Evolutionary conservation across 768 basidiomycete species (phyloP).

Genomic region (Auricularia sp.): DNA sequence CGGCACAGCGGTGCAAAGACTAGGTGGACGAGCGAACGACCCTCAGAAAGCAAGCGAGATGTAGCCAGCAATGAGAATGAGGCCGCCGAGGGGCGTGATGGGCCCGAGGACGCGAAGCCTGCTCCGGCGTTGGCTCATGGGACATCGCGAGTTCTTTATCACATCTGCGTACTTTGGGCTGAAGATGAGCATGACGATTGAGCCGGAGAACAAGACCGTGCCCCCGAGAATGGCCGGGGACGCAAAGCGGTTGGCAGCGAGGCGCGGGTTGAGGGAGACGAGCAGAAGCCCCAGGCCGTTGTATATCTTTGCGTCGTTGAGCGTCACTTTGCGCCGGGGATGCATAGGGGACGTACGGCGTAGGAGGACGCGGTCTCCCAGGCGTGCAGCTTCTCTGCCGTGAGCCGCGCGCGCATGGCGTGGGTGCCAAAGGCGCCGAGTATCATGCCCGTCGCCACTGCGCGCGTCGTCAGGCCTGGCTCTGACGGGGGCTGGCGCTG

Average conservation of each 20-base stretch:
- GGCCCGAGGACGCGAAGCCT: constrained; percentile 48
- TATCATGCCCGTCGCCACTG: constrained; percentile 41
- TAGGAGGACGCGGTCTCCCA: constrained; percentile 57
- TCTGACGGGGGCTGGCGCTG: not conserved
- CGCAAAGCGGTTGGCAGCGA: constrained; percentile 49
- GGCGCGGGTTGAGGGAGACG: constrained; percentile 52
- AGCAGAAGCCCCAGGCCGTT: constrained; percentile 59
- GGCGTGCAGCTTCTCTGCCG: constrained; percentile 42
- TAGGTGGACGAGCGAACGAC: no score
- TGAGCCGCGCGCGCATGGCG: constrained; percentile 39
- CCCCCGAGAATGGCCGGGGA: constrained; percentile 57
- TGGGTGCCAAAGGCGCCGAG: constrained; percentile 65
- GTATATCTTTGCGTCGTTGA: constrained; percentile 34
- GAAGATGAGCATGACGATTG: constrained; percentile 46
- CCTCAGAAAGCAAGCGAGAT: constrained; percentile 38
- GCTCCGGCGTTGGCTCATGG: constrained; percentile 2
- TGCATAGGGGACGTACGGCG: constrained; percentile 33
- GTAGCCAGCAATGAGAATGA: constrained; percentile 57
- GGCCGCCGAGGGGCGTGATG: constrained; percentile 56
- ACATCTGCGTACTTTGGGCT: constrained; percentile 31
- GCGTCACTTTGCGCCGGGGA: not conserved
- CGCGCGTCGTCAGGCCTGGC: not conserved
- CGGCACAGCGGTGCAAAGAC: no score
- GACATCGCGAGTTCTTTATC: not conserved
- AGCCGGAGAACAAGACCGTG: constrained; percentile 49